A percentile compares a stretch with the other conserved stretches of the same genome.
phyloP scores from a whole-genome alignment of 2,329 filamentous ascomycete genomes.

The Fusarium chuoi region DNA sequence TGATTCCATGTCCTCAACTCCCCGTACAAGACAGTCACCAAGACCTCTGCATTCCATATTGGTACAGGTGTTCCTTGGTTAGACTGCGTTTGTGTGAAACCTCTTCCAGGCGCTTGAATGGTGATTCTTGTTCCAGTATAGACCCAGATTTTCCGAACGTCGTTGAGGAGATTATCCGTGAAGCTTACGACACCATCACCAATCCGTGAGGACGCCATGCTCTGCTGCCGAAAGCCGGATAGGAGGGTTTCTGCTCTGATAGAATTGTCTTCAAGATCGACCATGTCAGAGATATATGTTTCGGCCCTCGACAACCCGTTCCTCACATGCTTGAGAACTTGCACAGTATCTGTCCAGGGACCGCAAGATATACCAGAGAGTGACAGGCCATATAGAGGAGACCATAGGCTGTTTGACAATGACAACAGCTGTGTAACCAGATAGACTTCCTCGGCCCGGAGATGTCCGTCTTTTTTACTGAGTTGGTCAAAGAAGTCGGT shows the following conservation, averaged over 20 bases:
- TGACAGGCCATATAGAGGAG: slow-evolving; percentile 40
- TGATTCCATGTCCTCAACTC: slow-evolving; percentile 49
- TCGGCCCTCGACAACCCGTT: slow-evolving; percentile 32
- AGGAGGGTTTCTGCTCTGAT: slow-evolving; percentile 39
- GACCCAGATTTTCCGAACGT: slow-evolving; percentile 59
- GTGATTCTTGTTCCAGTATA: slow-evolving; percentile 48
- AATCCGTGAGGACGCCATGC: not conserved
- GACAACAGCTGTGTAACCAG: slow-evolving; percentile 44
- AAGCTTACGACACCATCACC: slow-evolving; percentile 53
- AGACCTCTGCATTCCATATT: slow-evolving; percentile 46
- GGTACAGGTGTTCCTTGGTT: slow-evolving; percentile 49
- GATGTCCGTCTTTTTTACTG: slow-evolving; percentile 12
- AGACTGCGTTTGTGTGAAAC: slow-evolving; percentile 48
- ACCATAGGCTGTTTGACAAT: slow-evolving; percentile 47
- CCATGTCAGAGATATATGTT: slow-evolving; percentile 29
- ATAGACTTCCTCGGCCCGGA: slow-evolving; percentile 44
- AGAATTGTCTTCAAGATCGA: slow-evolving; percentile 26
- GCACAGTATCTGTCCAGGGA: slow-evolving; percentile 34
- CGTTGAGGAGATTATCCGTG: slow-evolving; percentile 54
- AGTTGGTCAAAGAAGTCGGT: slow-evolving; percentile 44
- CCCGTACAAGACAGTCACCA: slow-evolving; percentile 48
- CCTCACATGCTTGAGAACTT: slow-evolving; percentile 28
- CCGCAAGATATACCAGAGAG: slow-evolving; percentile 8
- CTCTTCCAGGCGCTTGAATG: slow-evolving; percentile 52
- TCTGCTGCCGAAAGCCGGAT: slow-evolving; percentile 23